Base-by-base conservation (phyloP, 441 rosid genomes). In the California macrophylla region DNA sequence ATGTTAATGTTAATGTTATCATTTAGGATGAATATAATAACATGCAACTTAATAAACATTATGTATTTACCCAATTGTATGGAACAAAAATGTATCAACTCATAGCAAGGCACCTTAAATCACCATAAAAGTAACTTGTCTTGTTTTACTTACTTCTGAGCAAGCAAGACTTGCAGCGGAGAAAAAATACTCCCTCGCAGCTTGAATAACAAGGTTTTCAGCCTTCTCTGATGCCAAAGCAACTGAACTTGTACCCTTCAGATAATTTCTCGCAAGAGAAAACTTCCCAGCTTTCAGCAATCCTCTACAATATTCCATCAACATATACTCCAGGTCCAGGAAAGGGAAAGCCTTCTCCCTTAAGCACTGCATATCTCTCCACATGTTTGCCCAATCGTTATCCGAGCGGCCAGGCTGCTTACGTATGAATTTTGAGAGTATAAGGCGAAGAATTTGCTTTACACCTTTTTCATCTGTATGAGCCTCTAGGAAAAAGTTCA, bases 311-410 rank as follows among this genome's bases (percentile, higher is more conserved):
- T 92, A 95, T 78, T 95, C 99, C 66, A 81, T 79, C 72, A 95
- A 77, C 91, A 95, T 87, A 63, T 84, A 92, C 80, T 95, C 98
- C 63, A 85, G 89, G 73, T 95, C 95, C 45, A 95, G 86, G 77
- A 90, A 95, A 66, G 90, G 82, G 84, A 95, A 90, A 70, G 96
- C 98, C 85, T 89, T 95, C 78, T 92, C 95, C 68, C 72, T 87
- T 81, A 92, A 76, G 72, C 76, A 84, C 73, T 83, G 96, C 87
- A 95, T 79, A 80, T 95, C 97, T 67, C 91, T 92, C 99, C 98
- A 95, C 98, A 95, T 82, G 86, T 79, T 90, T 68, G 99, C 88
- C 99, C 99, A 95, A 72, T 92, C 99, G 82, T 85, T 90, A 88
- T 95, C 99, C 72, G 95, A 85, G 65, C 87, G 87, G 25, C 87